Evolutionary conservation across 208 protist genomes (phyloP), one percentile per base, ranked within the genome.

Genomic region (Kentomonas sorsogonicus): DNA sequence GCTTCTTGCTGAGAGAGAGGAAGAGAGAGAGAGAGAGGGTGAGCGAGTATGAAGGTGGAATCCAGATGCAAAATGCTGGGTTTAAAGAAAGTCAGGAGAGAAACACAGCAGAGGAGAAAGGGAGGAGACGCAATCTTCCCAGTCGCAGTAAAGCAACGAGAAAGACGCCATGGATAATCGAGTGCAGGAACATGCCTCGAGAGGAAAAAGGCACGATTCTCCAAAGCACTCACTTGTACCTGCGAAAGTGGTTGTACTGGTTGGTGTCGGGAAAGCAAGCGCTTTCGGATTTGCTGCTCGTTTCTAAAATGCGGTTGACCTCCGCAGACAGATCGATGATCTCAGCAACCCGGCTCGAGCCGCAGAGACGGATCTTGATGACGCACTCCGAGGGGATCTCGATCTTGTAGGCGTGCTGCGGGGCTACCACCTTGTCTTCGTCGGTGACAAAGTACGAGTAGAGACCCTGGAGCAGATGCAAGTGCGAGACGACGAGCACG

Each of bases 381-480:
- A 94, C 82, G 50, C 68, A 74, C 64, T 94, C 79, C 13, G 84
- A 65, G 0, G 84, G 82, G 23, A 94, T 84, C 27, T 85, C 74
- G 30, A 91, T 90, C 41, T 82, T 48, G 54, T 86, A 83, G 2
- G 88, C 84, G 55, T 89, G 66, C 54, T 94, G 84, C 23, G 88
- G 88, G 0, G 78, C 77, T 0, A 92, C 76, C 7, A 76, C 60
- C 15, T 66, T 74, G 41, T 74, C 78, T 46, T 79, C 79, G 9
- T 86, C 74, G 15, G 83, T 85, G n/a, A 89, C 82, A 67, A 92
- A 94, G 66, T 87, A 94, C 3, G 88, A 86, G 58, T 89, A 88
- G 18, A 94, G 72, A 0, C 88, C 88, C 53, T 94, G 88, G 27
- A 94, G 64, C 15, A 94, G 66, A 22, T 74, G 69, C 39, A 88